Percentiles rank a stretch among this genome's conserved stretches.
Conservation (phyloP, 495 filamentous ascomycete genomes). For the Geoglossum glabrum region DNA sequence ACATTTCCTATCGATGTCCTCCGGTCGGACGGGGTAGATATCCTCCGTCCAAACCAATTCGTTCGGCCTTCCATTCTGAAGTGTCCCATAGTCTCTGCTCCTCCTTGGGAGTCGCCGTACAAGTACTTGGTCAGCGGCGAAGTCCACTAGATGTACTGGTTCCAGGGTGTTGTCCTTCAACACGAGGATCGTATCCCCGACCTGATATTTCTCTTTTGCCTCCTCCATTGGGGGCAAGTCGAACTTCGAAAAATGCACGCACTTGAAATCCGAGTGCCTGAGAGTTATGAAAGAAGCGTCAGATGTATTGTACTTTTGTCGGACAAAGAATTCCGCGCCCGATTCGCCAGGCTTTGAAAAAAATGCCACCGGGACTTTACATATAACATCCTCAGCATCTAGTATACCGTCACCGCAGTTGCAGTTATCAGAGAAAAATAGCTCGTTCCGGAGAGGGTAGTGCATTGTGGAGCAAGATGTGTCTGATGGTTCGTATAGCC, state of each 20-base stretch:
- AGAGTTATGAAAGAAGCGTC: constrained; percentile 34
- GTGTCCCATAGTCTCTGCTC: constrained; percentile 11
- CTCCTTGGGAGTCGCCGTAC: constrained; percentile 28
- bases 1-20: constrained; percentile 31
- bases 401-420: constrained; percentile 34
- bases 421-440: constrained; percentile 62
- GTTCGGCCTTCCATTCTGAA: constrained; percentile 28
- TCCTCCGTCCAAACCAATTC: constrained; percentile 42
- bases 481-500: constrained; percentile 50
- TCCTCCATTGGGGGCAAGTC: constrained; percentile 2
- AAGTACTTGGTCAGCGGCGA: constrained; percentile 12
- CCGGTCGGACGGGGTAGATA: constrained; percentile 18
- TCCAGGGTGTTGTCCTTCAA: constrained; percentile 9
- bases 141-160: not conserved
- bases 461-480: constrained; percentile 40
- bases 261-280: constrained; percentile 21
- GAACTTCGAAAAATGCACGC: constrained; percentile 23
- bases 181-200: constrained; percentile 37
- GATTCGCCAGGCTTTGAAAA: constrained; percentile 23
- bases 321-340: constrained; percentile 35
- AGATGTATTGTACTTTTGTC: constrained; percentile 39
- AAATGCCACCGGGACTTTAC: constrained; percentile 34
- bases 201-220: constrained; percentile 14
- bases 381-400: constrained; percentile 29
- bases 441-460: constrained; percentile 48